Evolutionary conservation across 257 asterid species (phyloP), one percentile per base, ranked within the genome.

Genomic region (Euphrasia confusa): DNA sequence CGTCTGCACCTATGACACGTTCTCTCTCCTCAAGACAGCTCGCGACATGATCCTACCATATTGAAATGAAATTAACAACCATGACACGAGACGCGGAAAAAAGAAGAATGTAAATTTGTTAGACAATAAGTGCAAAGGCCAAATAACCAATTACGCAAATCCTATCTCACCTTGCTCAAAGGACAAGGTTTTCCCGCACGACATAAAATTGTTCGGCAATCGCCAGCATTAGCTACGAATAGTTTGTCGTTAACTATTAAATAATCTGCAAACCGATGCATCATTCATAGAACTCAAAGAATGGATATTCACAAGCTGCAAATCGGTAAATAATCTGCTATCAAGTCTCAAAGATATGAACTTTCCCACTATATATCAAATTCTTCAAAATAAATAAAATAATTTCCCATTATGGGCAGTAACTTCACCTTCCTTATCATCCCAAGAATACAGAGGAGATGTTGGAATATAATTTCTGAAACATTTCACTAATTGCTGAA

Each of bases 191-290:
- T 77, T 61, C 96, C 99, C 12, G 78, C 73, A 26, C 94, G 95
- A 76, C 96, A 87, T 67, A 92, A 54, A 58, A 92, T 83, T 35
- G 89, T 70, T 80, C 93, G 80, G 87, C 99, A 86, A 66, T 92
- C 99, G 11, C 99, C 99, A 60, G 97, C 96, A 84, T 89, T 92
- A 73, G 99, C 99, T 74, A 92, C 90, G 72, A 84, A 83, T 53
- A 89, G 79, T 77, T 78, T 83, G 78, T 84, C 73, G 75, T 77
- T 76, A 63, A 86, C 79, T 58, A 89, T 74, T 61, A 92, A 83
- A 21, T 21, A 21, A 21, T 21, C 24, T 21, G 24, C 24, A 21
- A 21, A 21, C 24, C 1, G 33, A 30, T 30, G 33, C 33, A 30
- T 30, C 33, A 30, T 30, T 30, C 33, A 30, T 30, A 30, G 33